phyloP scores from a whole-genome alignment of 352 stramenopile genomes.

The Pythium vanterpoolii region DNA sequence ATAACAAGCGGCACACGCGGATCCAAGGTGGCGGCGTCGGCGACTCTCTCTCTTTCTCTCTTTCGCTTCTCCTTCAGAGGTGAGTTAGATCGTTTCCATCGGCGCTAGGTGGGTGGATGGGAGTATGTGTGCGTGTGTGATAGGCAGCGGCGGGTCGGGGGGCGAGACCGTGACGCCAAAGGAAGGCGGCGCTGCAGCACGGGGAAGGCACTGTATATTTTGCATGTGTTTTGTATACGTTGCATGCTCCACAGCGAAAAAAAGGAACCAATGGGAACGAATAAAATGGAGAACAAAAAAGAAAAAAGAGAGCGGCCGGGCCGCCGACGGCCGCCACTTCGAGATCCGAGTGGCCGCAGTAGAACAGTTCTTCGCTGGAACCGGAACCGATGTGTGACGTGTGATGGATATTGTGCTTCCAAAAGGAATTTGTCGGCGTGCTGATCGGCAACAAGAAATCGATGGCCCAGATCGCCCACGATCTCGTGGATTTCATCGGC shows the following conservation, averaged over 20 bases:
- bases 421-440: constrained; percentile 81
- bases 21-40: not conserved
- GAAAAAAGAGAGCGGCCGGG: constrained; percentile 10
- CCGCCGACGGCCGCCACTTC: not conserved
- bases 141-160: not conserved
- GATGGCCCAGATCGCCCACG: constrained; percentile 77
- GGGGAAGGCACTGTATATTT: constrained; percentile 12
- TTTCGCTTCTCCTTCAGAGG: not conserved
- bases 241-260: constrained; percentile 27
- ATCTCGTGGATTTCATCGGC: constrained; percentile 84
- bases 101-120: not conserved
- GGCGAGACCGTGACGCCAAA: not conserved
- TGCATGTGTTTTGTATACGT: constrained; percentile 13
- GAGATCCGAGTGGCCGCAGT: not conserved
- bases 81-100: not conserved
- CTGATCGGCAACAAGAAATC: constrained; percentile 88
- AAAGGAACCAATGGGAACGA: constrained; percentile 26
- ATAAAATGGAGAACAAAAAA: constrained; percentile 25
- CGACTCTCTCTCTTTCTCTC: constrained; percentile 3
- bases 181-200: constrained; percentile 8
- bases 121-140: not conserved
- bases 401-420: constrained; percentile 17
- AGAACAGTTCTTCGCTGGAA: not conserved
- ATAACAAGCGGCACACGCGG: not conserved
- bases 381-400: constrained; percentile 17